phyloP scores from a whole-genome alignment of 768 basidiomycete genomes.

The Lactifluus rugatus region DNA sequence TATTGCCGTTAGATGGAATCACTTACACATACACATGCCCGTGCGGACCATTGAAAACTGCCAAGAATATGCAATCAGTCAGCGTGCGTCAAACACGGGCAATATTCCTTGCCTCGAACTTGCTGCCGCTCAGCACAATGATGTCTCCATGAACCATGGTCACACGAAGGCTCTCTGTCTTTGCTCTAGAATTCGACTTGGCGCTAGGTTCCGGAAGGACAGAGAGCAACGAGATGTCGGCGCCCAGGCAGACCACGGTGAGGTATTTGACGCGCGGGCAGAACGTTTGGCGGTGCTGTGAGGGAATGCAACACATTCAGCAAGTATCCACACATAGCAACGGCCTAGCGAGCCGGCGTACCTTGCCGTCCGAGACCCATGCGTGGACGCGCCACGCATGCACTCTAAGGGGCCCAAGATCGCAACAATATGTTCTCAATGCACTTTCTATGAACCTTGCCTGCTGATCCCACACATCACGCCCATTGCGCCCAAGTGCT shows the following conservation, averaged over 20 bases:
- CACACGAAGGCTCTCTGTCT: slow-evolving; percentile 15
- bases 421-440: neutral
- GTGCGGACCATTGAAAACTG: slow-evolving; percentile 10
- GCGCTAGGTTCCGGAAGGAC: neutral
- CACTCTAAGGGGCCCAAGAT: slow-evolving; percentile 2
- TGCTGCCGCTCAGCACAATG: slow-evolving; percentile 2
- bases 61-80: neutral
- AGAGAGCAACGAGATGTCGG: slow-evolving; percentile 10
- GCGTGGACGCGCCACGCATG: slow-evolving; percentile 5
- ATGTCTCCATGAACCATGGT: slow-evolving; percentile 19
- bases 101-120: slow-evolving; percentile 8
- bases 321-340: neutral
- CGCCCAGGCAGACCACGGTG: slow-evolving; percentile 15
- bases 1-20: neutral
- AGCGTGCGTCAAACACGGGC: neutral
- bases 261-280: neutral
- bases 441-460: slow-evolving; percentile 1
- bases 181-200: neutral
- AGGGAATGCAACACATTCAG: neutral
- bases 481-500: neutral
- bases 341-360: neutral
- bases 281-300: slow-evolving; percentile 12
- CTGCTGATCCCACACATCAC: neutral
- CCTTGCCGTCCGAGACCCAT: slow-evolving; percentile 17
- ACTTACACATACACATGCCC: slow-evolving; percentile 18